Evolutionary conservation across 768 basidiomycete genomes (phyloP).

Genomic region (Trametes coccinea): DNA sequence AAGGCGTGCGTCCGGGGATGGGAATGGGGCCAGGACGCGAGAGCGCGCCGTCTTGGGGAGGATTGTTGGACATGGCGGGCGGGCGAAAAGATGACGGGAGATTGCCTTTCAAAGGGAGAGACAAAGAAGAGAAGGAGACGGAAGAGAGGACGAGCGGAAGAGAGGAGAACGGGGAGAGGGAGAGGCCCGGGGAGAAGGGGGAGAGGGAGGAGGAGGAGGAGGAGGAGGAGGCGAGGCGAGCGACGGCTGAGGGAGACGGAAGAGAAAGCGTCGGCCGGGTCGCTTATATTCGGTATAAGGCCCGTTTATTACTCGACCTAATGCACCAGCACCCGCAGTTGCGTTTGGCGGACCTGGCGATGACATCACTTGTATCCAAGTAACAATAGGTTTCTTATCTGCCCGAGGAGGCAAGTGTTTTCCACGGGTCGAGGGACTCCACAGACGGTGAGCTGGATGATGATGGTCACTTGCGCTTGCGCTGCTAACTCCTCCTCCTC

Average conservation of each 20-base stretch:
- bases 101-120: slow-evolving; percentile 5
- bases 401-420: slow-evolving; percentile 5
- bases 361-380: slow-evolving; percentile 17
- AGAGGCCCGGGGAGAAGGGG: slow-evolving; percentile 13
- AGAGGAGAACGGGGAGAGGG: slow-evolving; percentile 7
- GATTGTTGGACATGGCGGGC: slow-evolving; percentile 22
- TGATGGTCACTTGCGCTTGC: neutral
- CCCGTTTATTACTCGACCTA: neutral
- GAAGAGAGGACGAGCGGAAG: neutral
- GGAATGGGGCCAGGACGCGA: slow-evolving; percentile 23
- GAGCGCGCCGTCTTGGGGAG: slow-evolving; percentile 16
- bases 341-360: neutral
- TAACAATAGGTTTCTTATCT: neutral
- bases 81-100: slow-evolving; percentile 6
- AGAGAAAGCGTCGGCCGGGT: neutral
- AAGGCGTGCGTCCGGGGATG: slow-evolving; percentile 17
- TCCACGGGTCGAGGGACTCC: slow-evolving; percentile 1
- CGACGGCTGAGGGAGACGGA: slow-evolving; percentile 16
- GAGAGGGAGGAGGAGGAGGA: slow-evolving; percentile 4
- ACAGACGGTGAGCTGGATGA: neutral
- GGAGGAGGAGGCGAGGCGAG: slow-evolving; percentile 9
- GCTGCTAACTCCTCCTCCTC: neutral
- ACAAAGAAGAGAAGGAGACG: slow-evolving; percentile 4
- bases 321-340: too few relatives aligned
- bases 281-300: neutral